Evolutionary conservation across 257 asterid genomes (phyloP).

Genomic region (Craterostigma plantagineum): DNA sequence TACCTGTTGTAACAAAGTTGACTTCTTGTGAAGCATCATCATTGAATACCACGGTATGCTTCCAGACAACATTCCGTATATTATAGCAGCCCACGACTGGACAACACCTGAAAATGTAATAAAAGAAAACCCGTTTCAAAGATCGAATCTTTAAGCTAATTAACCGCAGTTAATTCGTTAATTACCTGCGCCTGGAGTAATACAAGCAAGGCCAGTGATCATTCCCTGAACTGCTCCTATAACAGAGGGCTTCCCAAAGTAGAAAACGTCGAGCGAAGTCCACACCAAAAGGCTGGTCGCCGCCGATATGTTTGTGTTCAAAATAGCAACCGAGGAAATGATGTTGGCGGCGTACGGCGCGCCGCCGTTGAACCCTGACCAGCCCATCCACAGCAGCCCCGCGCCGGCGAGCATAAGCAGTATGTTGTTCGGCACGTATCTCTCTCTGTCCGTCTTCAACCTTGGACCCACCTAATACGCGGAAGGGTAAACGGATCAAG

Average conservation of each 20-base stretch:
- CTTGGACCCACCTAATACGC: slow-evolving; percentile 97
- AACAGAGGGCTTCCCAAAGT: slow-evolving; percentile 80
- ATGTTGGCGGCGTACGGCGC: slow-evolving; percentile 80
- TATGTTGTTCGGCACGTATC: slow-evolving; percentile 76
- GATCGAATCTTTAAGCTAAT: neutral
- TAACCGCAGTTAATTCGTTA: too few relatives aligned
- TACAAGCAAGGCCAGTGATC: slow-evolving; percentile 87
- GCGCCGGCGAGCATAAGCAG: slow-evolving; percentile 83
- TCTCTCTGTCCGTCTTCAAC: slow-evolving; percentile 59
- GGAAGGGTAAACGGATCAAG: too few relatives aligned
- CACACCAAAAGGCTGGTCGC: slow-evolving; percentile 86
- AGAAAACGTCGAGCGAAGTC: slow-evolving; percentile 71
- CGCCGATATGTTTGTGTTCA: slow-evolving; percentile 70
- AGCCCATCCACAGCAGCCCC: slow-evolving; percentile 90
- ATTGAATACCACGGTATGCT: slow-evolving; percentile 79
- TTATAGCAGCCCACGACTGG: slow-evolving; percentile 90
- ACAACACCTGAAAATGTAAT: slow-evolving; percentile 37
- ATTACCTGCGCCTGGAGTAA: slow-evolving; percentile 90
- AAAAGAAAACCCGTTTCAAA: neutral
- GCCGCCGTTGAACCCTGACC: slow-evolving; percentile 96
- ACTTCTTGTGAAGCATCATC: slow-evolving; percentile 91
- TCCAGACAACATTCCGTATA: slow-evolving; percentile 64
- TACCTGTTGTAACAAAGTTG: slow-evolving; percentile 65
- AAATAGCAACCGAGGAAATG: slow-evolving; percentile 45
- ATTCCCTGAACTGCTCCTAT: slow-evolving; percentile 88